These are phyloP conservation scores for Asterella californica DNA, from an alignment of 225 moss, liverwort and hornwort genomes.

Conservation along the genomic window DNA sequence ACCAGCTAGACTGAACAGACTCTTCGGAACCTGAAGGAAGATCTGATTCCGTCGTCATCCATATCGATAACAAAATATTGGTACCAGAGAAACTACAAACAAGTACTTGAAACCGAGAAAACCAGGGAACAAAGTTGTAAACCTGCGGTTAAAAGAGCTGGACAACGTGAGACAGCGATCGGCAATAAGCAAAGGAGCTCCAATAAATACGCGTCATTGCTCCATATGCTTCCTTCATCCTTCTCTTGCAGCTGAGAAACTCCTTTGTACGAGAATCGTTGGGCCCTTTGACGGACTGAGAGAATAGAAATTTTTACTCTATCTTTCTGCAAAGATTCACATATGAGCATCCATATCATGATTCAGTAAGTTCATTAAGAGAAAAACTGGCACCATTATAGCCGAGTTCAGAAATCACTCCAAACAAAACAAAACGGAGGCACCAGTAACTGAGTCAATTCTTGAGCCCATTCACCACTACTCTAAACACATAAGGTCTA, in stretches of 20 bases:
- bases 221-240: slow-evolving; percentile 88
- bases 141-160: slow-evolving; percentile 81
- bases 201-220: slow-evolving; percentile 82
- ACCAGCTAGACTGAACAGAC: too few relatives aligned
- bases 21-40: background rate
- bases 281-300: slow-evolving; percentile 67
- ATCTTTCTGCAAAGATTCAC: slow-evolving; percentile 30
- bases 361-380: too few relatives aligned
- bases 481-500: background rate
- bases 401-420: background rate
- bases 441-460: too few relatives aligned
- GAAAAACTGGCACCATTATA: background rate
- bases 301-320: slow-evolving; percentile 63
- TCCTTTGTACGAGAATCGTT: slow-evolving; percentile 44
- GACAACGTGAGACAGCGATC: slow-evolving; percentile 72
- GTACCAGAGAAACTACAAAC: background rate
- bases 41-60: background rate
- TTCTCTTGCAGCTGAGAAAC: slow-evolving; percentile 45
- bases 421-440: background rate
- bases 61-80: background rate
- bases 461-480: background rate
- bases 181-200: slow-evolving; percentile 81
- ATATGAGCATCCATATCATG: background rate
- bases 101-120: background rate
- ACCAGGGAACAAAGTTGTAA: background rate